These are phyloP conservation scores for Pisolithus sp. DNA, from an alignment of 768 basidiomycete genomes.

Conservation along the genomic window DNA sequence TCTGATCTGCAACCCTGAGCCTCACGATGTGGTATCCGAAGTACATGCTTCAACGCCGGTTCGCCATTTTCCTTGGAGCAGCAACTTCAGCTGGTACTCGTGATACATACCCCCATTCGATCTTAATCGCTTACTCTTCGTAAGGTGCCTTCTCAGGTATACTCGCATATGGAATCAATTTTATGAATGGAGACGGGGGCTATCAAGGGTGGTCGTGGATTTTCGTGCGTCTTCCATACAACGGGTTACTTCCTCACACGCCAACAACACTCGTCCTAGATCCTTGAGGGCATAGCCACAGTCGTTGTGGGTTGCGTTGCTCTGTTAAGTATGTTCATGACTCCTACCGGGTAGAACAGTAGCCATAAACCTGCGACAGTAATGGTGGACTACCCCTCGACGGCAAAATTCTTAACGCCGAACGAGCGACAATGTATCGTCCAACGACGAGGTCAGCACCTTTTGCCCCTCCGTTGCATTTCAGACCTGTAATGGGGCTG, in stretches of 20 bases:
- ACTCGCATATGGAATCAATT: constrained; percentile 48
- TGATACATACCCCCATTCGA: background rate
- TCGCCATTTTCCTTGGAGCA: constrained; percentile 60
- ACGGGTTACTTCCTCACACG: background rate
- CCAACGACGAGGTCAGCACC: constrained; percentile 45
- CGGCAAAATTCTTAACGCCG: constrained; percentile 54
- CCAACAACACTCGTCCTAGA: background rate
- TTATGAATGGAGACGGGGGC: constrained; percentile 42
- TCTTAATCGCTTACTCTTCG: background rate
- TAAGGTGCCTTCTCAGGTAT: constrained; percentile 51
- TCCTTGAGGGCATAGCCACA: constrained; percentile 59
- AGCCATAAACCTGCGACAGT: constrained; percentile 27
- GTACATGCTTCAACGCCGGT: constrained; percentile 50
- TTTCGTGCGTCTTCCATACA: constrained; percentile 36
- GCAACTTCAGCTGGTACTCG: constrained; percentile 48
- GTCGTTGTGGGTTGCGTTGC: constrained; percentile 48
- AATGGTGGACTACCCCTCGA: constrained; percentile 53
- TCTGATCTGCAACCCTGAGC: constrained; percentile 23
- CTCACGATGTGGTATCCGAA: constrained; percentile 67
- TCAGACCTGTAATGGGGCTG: constrained; percentile 46
- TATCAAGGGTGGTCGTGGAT: constrained; percentile 63
- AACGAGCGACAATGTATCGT: constrained; percentile 54
- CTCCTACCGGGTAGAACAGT: background rate
- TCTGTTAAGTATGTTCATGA: constrained; percentile 33
- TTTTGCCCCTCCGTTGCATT: background rate